Evolutionary conservation across 2,329 filamentous ascomycete genomes (phyloP).

Genomic region (Epichloe amarillans): DNA sequence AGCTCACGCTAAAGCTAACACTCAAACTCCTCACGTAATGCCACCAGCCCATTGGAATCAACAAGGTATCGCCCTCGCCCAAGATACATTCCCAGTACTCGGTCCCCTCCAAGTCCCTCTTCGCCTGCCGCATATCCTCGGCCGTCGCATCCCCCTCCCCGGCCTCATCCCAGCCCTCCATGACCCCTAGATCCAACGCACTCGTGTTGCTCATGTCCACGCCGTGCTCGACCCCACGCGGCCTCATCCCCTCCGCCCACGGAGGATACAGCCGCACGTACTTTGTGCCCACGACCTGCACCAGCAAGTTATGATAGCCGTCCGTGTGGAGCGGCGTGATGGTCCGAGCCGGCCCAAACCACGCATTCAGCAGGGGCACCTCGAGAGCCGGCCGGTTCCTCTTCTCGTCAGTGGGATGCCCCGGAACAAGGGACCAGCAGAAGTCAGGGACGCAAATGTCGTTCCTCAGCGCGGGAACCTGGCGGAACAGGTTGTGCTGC

Average conservation of each 20-base stretch:
- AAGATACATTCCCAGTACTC: slow-evolving; percentile 67
- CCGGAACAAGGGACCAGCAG: slow-evolving; percentile 60
- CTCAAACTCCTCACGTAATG: slow-evolving; percentile 84
- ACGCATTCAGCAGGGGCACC: slow-evolving; percentile 69
- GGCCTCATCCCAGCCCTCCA: slow-evolving; percentile 46
- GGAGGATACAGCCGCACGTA: slow-evolving; percentile 85
- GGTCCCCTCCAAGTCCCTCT: slow-evolving; percentile 39
- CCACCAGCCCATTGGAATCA: slow-evolving; percentile 95
- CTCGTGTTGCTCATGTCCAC: slow-evolving; percentile 94
- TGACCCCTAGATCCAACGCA: slow-evolving; percentile 56
- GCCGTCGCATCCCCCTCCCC: slow-evolving; percentile 12
- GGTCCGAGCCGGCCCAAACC: slow-evolving; percentile 80
- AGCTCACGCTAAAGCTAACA: slow-evolving; percentile 87
- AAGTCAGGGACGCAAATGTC: slow-evolving; percentile 77
- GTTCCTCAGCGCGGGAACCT: slow-evolving; percentile 61
- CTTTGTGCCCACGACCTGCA: slow-evolving; percentile 80
- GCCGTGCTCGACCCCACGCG: slow-evolving; percentile 49
- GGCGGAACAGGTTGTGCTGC: slow-evolving; percentile 75
- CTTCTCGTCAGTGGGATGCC: slow-evolving; percentile 28
- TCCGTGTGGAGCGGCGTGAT: slow-evolving; percentile 91
- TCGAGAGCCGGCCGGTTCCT: slow-evolving; percentile 29
- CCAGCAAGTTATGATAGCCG: slow-evolving; percentile 83
- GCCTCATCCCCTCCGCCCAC: slow-evolving; percentile 41
- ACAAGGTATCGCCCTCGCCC: slow-evolving; percentile 69
- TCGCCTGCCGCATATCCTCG: slow-evolving; percentile 25